Conservation (phyloP, 352 stramenopile species). For the Phytophthora pseudosyringae region DNA sequence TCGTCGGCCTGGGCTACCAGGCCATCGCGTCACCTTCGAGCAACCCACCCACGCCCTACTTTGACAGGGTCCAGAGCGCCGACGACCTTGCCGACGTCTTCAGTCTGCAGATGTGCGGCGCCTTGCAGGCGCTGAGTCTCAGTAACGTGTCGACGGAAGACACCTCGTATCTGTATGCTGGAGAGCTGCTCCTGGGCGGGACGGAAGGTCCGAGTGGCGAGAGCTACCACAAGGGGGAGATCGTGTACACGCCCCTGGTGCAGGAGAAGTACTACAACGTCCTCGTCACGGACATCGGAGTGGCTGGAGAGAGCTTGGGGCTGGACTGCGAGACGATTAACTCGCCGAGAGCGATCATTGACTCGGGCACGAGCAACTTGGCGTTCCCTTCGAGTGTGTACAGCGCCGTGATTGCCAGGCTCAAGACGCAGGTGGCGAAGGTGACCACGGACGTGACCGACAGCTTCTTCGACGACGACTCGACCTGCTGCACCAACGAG, state of each 20-base stretch:
- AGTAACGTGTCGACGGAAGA: constrained; percentile 42
- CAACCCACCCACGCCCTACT: constrained; percentile 60
- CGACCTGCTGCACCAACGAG: constrained; percentile 67
- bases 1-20: constrained; percentile 71
- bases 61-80: constrained; percentile 52
- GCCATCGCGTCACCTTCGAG: constrained; percentile 63
- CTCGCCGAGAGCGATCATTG: constrained; percentile 72
- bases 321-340: constrained; percentile 75
- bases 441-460: constrained; percentile 48
- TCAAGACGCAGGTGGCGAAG: constrained; percentile 61
- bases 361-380: constrained; percentile 86
- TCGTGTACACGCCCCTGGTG: constrained; percentile 79
- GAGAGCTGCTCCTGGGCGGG: constrained; percentile 69
- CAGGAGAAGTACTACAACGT: constrained; percentile 85
- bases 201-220: constrained; percentile 50
- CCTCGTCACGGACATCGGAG: constrained; percentile 71
- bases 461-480: constrained; percentile 75
- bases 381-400: constrained; percentile 76
- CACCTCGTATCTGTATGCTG: constrained; percentile 56
- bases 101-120: constrained; percentile 79
- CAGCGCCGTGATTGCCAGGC: constrained; percentile 54
- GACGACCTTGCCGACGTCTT: constrained; percentile 61
- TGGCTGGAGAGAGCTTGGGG: constrained; percentile 48
- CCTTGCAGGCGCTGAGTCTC: constrained; percentile 66
- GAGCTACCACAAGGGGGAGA: constrained; percentile 61